Evolutionary conservation across 306 rosid genomes (phyloP), one percentile per base, ranked within the genome.

Genomic region (Dryas alaskensis): DNA sequence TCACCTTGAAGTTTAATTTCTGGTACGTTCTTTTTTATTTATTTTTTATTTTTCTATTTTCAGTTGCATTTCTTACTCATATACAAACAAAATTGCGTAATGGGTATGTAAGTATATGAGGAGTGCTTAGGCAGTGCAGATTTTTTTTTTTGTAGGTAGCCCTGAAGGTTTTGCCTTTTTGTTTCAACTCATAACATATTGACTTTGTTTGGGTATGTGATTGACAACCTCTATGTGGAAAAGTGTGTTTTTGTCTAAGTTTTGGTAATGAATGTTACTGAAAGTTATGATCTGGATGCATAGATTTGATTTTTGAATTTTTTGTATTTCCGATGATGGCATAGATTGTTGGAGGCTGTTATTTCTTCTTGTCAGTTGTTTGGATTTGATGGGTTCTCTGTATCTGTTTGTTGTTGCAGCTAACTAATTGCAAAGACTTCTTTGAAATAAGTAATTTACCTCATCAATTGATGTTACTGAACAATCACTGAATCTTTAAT

Each of bases 311-410:
- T 22, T 31, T 65, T 31, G 69, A 66, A 55, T 42, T 58, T 50
- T 31, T 65, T 31, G 69, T 75, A 55, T 42, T 58, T 50, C 60
- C 16, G 40, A 54, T 37, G 50, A 46, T 66, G 61, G 8, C 54
- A 61, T 73, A 37, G 77, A 73, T 37, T 73, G 48, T 73, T 10
- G 5, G 48, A 37, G 77, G 42, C 14, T 47, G 14, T 48, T 73
- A 7, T 14, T 44, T 22, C 3, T 12, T 53, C 31, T 31, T 8
- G 31, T 22, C 65, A 27, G 47, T 51, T 54, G n/a, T 37, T 66
- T 55, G 16, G 14, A 12, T 45, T 12, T 65, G 44, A 53, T 75
- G 72, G 65, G 31, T 52, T 51, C 37, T 27, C 16, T 62, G 60
- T 19, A 19, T 47, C 16, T 62, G 60, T 19, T 40, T 59, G 7